Base-by-base conservation (phyloP, 1,139 yeast genomes). In the Yamadazyma blattariae region DNA sequence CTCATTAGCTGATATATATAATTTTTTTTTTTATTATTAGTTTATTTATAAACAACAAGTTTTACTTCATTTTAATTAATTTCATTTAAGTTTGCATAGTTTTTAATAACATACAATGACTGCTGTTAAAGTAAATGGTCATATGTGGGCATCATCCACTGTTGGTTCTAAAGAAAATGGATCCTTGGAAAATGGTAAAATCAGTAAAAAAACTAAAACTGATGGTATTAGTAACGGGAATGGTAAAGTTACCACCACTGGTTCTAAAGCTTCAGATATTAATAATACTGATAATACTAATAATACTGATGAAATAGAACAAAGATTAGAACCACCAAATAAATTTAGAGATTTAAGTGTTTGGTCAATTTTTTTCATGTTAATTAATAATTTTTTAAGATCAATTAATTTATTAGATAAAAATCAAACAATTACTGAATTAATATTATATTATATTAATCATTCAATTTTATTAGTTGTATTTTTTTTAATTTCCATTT, bases 401-500 rank as follows among this genome's bases (percentile, higher is more conserved):
- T 16, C 17, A 12, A 27, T 25, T n/a, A 30, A 25, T 14, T n/a
- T 34, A 2, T 18, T 29, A 12, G 36, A 26, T 23, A 27, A 23
- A 26, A 15, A 26, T 14, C 34, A 30, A 34, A 33, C 34, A 4
- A 20, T 21, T 5, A 21, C 20, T 11, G 23, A 21, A 9, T 11
- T 38, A 3, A 19, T 38, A 2, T 27, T 27, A 14, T 40, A 52
- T 36, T 23, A 33, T 27, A 16, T 33, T 9, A 33, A 33, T 23
- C 35, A 27, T 18, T 44, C 49, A 27, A 56, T 82, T 12, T 61
- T 85, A 35, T 63, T 83, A 27, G 45, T 68, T 27, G 47, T 83
- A 13, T 83, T 77, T 50, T 65, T 79, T 37, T 27, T 74, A 25
- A 76, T 79, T 51, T 77, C 87, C 9, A 57, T 78, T 29, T 70